These are phyloP conservation scores for Penicillium sp. DNA, from an alignment of 2,329 filamentous ascomycete genomes.

Conservation along the genomic window DNA sequence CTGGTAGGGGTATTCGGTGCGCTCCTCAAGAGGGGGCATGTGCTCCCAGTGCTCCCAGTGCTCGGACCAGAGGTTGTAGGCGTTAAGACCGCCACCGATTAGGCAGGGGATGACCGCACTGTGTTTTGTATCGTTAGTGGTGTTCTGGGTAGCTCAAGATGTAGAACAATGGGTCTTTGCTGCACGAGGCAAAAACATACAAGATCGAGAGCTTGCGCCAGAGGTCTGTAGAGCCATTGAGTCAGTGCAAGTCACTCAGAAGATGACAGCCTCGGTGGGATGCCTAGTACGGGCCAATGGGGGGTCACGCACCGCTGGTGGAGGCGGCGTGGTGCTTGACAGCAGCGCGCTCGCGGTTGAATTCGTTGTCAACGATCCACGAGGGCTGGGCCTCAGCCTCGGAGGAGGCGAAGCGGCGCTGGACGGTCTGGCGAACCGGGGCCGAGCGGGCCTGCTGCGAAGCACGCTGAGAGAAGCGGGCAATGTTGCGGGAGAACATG, in stretches of 20 bases:
- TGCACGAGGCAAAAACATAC: conserved; percentile 54
- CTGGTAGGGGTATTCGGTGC: conserved; percentile 90
- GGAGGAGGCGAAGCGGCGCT: conserved; percentile 68
- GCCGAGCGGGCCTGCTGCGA: conserved; percentile 50
- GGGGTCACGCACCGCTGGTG: conserved; percentile 65
- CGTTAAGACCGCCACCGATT: conserved; percentile 68
- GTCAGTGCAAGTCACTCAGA: conserved; percentile 19
- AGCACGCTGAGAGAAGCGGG: conserved; percentile 60
- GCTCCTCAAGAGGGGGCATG: conserved; percentile 81
- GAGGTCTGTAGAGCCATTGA: conserved; percentile 57
- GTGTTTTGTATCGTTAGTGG: conserved; percentile 12
- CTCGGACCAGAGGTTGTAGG: conserved; percentile 85
- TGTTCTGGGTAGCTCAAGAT: not conserved
- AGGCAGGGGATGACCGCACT: conserved; percentile 73
- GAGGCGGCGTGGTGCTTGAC: conserved; percentile 84
- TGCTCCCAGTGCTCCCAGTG: conserved; percentile 96
- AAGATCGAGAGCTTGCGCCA: conserved; percentile 96
- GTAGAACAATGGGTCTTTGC: not conserved
- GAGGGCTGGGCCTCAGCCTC: conserved; percentile 51
- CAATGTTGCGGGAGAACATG: conserved; percentile 61
- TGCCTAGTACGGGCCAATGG: conserved; percentile 4
- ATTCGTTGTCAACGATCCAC: conserved; percentile 73
- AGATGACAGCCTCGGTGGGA: not conserved
- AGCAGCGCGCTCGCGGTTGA: conserved; percentile 84
- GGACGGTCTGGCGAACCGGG: conserved; percentile 42